Evolutionary conservation across 2,329 filamentous ascomycete species (phyloP).

Genomic region (Ophiostoma piceae): DNA sequence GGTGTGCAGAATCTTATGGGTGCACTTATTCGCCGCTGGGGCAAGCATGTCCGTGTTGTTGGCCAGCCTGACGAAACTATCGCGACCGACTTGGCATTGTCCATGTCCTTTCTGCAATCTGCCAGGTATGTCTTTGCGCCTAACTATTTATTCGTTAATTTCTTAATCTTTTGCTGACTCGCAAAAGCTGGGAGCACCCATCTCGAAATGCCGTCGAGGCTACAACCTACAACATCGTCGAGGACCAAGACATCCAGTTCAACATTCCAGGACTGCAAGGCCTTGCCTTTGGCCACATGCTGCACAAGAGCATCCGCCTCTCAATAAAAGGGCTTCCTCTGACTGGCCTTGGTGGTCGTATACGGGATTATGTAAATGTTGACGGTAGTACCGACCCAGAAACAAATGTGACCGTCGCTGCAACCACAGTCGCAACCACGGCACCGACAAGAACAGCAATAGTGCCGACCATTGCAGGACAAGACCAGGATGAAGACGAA

Average conservation of each 20-base stretch:
- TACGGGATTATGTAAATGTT: constrained; percentile 8
- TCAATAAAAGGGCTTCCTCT: constrained; percentile 17
- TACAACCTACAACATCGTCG: neutral
- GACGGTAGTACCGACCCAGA: neutral
- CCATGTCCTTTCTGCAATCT: constrained; percentile 8
- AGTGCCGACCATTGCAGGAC: neutral
- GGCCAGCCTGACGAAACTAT: constrained; percentile 33
- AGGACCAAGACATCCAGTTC: constrained; percentile 7
- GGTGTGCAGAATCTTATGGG: constrained; percentile 16
- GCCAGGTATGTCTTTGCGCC: neutral
- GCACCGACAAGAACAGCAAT: neutral
- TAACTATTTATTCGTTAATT: neutral
- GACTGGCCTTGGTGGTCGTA: constrained; percentile 16
- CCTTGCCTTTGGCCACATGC: constrained; percentile 18
- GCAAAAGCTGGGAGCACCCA: constrained; percentile 16
- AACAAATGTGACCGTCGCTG: neutral
- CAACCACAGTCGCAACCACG: neutral
- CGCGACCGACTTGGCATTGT: neutral
- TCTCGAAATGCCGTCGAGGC: neutral
- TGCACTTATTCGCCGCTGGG: constrained; percentile 9
- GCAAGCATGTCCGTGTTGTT: constrained; percentile 9
- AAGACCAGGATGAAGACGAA: neutral
- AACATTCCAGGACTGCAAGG: constrained; percentile 21
- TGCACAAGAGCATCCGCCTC: constrained; percentile 10
- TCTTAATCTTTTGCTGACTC: neutral